Conservation (phyloP, 1,284 basidiomycete genomes). For the Ceratobasidium sp. region DNA sequence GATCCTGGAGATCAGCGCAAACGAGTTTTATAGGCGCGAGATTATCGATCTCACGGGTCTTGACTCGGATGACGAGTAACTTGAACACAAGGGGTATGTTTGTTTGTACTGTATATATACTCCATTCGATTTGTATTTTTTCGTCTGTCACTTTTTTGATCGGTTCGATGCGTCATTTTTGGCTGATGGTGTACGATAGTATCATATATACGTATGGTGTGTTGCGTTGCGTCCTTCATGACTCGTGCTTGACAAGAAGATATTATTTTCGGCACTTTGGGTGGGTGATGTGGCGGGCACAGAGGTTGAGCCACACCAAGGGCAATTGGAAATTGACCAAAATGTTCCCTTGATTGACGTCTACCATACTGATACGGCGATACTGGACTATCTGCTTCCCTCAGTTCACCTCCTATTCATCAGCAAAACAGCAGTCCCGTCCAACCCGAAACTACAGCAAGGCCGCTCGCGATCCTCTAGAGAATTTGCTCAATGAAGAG, state of each 20-base stretch:
- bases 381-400: no score
- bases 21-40: conserved; percentile 31
- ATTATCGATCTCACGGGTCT: conserved; percentile 25
- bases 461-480: no score
- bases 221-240: neutral
- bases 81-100: neutral
- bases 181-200: conserved; percentile 5
- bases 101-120: neutral
- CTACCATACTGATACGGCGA: no score
- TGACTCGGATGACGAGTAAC: conserved; percentile 25
- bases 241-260: neutral
- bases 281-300: neutral
- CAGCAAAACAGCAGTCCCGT: no score
- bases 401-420: no score
- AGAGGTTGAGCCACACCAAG: no score
- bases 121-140: neutral
- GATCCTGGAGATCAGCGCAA: conserved; percentile 22
- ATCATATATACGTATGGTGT: neutral
- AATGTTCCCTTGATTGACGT: no score
- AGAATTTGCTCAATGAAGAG: no score
- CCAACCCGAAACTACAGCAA: no score
- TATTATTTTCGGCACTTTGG: neutral
- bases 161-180: neutral
- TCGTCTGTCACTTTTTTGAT: neutral
- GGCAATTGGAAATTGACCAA: no score